Conservation (phyloP, 768 basidiomycete species). For the Psilocybe subaeruginosa region DNA sequence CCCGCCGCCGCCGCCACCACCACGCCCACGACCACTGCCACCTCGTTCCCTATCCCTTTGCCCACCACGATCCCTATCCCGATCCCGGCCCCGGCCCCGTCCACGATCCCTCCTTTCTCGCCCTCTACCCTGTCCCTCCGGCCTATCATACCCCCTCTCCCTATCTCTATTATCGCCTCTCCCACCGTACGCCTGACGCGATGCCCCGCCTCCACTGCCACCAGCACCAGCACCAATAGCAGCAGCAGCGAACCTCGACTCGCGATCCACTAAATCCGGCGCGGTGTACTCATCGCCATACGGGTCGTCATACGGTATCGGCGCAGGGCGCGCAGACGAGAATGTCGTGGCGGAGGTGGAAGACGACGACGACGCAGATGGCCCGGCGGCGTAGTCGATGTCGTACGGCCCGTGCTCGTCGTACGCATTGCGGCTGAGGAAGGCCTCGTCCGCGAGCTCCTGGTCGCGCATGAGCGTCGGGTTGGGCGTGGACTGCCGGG, state of each 20-base stretch:
- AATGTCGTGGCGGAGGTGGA: neutral
- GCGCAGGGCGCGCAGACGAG: neutral
- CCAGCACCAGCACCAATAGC: neutral
- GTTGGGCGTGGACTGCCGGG: constrained; percentile 54
- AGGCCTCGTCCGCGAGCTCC: constrained; percentile 42
- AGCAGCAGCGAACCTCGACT: constrained; percentile 1
- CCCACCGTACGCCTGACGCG: neutral
- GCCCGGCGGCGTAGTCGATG: constrained; percentile 53
- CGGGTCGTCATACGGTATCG: constrained; percentile 66
- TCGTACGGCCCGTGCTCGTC: constrained; percentile 73
- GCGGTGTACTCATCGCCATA: constrained; percentile 64
- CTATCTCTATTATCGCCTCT: neutral
- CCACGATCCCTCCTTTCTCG: constrained; percentile 9
- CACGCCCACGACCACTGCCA: constrained; percentile 29
- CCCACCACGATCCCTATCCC: constrained; percentile 39
- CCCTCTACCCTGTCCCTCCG: neutral
- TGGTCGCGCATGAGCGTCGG: constrained; percentile 58
- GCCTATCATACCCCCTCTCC: neutral
- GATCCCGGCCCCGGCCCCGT: constrained; percentile 34
- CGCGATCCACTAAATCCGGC: constrained; percentile 22
- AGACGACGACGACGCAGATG: constrained; percentile 26
- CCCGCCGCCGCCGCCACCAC: neutral
- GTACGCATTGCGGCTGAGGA: constrained; percentile 62
- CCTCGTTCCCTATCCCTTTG: constrained; percentile 33
- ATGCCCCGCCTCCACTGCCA: neutral